Conservation (phyloP, 805 yeast genomes). For the Pichia eremophila region DNA sequence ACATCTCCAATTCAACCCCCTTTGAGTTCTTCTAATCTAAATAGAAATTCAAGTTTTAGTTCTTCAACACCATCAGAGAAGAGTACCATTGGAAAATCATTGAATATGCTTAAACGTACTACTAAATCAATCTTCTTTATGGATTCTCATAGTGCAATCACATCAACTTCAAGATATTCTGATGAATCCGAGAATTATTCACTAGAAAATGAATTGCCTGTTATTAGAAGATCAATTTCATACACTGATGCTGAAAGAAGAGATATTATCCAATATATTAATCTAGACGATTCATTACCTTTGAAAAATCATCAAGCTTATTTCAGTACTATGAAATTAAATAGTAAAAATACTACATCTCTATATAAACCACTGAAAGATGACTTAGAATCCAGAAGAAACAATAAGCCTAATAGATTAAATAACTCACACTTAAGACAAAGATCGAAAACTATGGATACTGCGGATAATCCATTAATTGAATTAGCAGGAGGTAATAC, state of each 20-base stretch:
- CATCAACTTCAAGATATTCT: not conserved
- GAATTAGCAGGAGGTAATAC: slow-evolving; percentile 9
- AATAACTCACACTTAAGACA: slow-evolving; percentile 12
- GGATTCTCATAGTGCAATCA: slow-evolving; percentile 2
- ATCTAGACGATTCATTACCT: not conserved
- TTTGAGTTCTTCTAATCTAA: not conserved
- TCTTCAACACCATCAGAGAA: slow-evolving; percentile 11
- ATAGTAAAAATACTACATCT: not conserved
- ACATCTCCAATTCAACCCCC: not conserved
- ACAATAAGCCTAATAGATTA: not conserved
- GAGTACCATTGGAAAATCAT: slow-evolving; percentile 8
- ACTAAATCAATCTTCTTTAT: slow-evolving; percentile 10
- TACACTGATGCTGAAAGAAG: slow-evolving; percentile 6
- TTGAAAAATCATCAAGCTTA: not conserved
- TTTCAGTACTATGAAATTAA: not conserved
- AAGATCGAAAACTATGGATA: slow-evolving; percentile 26
- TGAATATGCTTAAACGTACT: slow-evolving; percentile 8
- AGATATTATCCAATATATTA: not conserved
- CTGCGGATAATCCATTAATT: slow-evolving; percentile 14
- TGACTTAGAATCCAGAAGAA: not conserved
- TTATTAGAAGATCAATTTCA: slow-evolving; percentile 3
- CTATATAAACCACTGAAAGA: not conserved
- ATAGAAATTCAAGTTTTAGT: slow-evolving; percentile 3
- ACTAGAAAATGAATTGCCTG: not conserved
- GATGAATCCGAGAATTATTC: not conserved